Percentiles rank a stretch among this genome's conserved stretches.
Conservation (phyloP, 345 rosid species). For the Camelina sativa region DNA sequence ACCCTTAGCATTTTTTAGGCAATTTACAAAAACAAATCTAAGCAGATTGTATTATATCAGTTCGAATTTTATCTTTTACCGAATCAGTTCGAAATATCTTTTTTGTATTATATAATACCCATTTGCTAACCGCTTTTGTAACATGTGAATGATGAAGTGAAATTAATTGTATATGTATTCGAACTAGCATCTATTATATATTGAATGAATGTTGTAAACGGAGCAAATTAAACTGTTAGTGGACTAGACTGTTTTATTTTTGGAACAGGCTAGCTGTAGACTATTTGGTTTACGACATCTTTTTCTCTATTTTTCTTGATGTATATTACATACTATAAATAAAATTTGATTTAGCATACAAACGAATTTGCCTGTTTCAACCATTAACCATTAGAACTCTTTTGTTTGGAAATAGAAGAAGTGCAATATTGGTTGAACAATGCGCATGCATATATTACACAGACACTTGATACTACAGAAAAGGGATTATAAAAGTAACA, state of each 20-base stretch:
- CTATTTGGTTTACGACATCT: too few relatives aligned
- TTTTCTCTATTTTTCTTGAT: too few relatives aligned
- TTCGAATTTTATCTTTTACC: not conserved
- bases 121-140: not conserved
- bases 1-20: not conserved
- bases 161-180: not conserved
- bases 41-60: not conserved
- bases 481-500: not conserved
- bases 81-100: not conserved
- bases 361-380: too few relatives aligned
- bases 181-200: not conserved
- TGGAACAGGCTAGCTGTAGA: too few relatives aligned
- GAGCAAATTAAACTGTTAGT: too few relatives aligned
- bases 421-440: conserved; percentile 15
- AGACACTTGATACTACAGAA: not conserved
- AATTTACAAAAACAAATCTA: too few relatives aligned
- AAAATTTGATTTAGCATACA: too few relatives aligned
- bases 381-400: too few relatives aligned
- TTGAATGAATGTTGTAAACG: too few relatives aligned
- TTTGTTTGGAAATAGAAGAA: not conserved
- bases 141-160: not conserved
- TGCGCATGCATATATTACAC: conserved; percentile 15
- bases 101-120: not conserved
- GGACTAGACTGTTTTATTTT: too few relatives aligned
- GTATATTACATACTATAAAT: too few relatives aligned